Evolutionary conservation across 1,284 basidiomycete species (phyloP).

Genomic region (Singerocomus inundabilis): DNA sequence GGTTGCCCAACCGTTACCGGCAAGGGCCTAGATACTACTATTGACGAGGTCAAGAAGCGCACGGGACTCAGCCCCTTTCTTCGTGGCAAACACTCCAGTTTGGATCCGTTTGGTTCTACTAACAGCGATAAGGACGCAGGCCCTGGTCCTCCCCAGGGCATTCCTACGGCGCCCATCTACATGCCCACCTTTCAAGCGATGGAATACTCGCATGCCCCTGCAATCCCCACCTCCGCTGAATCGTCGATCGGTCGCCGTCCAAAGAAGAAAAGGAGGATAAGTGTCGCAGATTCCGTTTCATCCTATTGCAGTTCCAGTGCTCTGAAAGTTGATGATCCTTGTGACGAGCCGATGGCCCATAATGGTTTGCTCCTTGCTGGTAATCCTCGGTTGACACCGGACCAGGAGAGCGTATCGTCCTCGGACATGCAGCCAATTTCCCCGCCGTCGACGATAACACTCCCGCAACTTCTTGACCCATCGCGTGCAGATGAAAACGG

Average conservation of each 20-base stretch:
- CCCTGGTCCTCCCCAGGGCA: conserved; percentile 31
- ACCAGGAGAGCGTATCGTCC: conserved; percentile 36
- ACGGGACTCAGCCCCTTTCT: conserved; percentile 48
- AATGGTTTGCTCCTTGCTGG: conserved; percentile 26
- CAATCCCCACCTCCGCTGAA: conserved; percentile 31
- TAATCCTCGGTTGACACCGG: conserved; percentile 34
- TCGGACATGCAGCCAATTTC: conserved; percentile 37
- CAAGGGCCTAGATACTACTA: conserved; percentile 48
- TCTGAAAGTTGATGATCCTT: conserved; percentile 29
- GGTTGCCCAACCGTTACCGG: conserved; percentile 41
- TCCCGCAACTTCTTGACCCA: conserved; percentile 33
- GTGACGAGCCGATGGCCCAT: conserved; percentile 21
- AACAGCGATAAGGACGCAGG: conserved; percentile 37
- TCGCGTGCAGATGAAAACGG: conserved; percentile 24
- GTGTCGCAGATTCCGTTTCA: conserved; percentile 35
- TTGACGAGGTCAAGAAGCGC: conserved; percentile 49
- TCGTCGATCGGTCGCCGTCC: conserved; percentile 28
- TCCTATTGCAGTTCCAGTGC: conserved; percentile 32
- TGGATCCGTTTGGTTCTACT: conserved; percentile 47
- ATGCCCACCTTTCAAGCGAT: conserved; percentile 50
- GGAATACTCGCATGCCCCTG: conserved; percentile 40
- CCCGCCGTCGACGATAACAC: conserved; percentile 29
- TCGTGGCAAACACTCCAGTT: conserved; percentile 49
- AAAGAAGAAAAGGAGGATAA: conserved; percentile 38
- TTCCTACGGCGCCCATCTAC: conserved; percentile 35